Evolutionary conservation across 352 stramenopile species (phyloP).

Genomic region (Saprolegnia parasitica): DNA sequence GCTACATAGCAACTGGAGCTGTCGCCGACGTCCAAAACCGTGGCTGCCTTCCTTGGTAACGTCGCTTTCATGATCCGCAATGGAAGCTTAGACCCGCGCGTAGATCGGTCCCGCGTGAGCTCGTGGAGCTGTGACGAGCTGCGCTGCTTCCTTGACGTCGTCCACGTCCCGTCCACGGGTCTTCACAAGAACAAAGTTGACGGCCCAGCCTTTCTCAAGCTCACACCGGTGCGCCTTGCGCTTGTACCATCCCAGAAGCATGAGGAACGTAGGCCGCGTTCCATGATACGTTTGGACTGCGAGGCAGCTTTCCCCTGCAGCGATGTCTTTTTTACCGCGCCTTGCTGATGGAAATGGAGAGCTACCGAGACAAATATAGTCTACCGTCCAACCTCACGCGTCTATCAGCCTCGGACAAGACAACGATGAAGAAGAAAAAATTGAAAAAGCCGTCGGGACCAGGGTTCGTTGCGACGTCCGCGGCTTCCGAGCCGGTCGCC

Average conservation of each 20-base stretch:
- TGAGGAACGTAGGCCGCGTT: neutral
- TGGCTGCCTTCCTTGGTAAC: slow-evolving; percentile 8
- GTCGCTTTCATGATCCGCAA: no score
- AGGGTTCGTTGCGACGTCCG: neutral
- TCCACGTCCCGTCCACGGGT: neutral
- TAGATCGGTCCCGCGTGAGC: slow-evolving; percentile 1
- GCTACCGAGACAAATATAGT: neutral
- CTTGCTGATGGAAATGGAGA: neutral
- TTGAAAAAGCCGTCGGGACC: neutral
- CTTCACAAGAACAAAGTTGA: neutral
- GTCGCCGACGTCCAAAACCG: neutral
- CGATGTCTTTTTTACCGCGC: slow-evolving; percentile 20
- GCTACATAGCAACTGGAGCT: slow-evolving; percentile 10
- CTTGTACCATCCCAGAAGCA: neutral
- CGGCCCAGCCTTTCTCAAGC: neutral
- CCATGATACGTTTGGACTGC: slow-evolving; percentile 9
- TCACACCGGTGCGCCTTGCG: neutral
- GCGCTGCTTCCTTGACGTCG: slow-evolving; percentile 3
- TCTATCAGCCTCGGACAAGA: neutral
- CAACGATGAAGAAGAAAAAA: neutral
- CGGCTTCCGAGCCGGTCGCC: neutral
- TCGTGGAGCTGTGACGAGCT: neutral
- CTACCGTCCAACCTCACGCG: neutral
- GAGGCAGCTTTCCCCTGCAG: neutral
- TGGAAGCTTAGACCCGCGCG: no score